Conservation (phyloP, 495 filamentous ascomycete species). For the Penicillium pulvis region DNA sequence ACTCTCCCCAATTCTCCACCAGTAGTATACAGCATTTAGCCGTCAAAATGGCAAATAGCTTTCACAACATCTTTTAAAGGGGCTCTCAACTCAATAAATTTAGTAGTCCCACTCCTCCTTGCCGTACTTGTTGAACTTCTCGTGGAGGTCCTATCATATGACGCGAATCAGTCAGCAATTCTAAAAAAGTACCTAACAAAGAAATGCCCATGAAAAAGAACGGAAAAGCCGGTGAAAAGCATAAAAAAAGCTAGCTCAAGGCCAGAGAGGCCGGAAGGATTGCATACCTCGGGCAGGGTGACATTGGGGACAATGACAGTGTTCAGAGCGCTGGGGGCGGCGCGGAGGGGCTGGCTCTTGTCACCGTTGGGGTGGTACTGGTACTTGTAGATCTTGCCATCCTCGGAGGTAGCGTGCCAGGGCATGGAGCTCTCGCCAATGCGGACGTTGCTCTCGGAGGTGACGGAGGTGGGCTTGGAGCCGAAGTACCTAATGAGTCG, state of each 20-base stretch:
- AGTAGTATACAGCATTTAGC: slow-evolving; percentile 70
- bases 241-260: not conserved
- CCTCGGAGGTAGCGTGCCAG: slow-evolving; percentile 70
- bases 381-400: slow-evolving; percentile 71
- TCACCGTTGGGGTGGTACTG: slow-evolving; percentile 92
- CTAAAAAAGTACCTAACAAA: not conserved
- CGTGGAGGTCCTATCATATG: slow-evolving; percentile 72
- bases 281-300: slow-evolving; percentile 81
- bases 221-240: not conserved
- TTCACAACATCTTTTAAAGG: slow-evolving; percentile 19
- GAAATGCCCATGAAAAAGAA: not conserved
- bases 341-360: slow-evolving; percentile 69
- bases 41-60: slow-evolving; percentile 47
- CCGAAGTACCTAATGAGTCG: slow-evolving; percentile 55
- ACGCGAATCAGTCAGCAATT: slow-evolving; percentile 11
- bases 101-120: slow-evolving; percentile 72
- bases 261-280: not conserved
- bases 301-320: slow-evolving; percentile 91
- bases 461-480: slow-evolving; percentile 80
- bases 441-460: slow-evolving; percentile 76
- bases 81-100: slow-evolving; percentile 19
- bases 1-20: slow-evolving; percentile 23
- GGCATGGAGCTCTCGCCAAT: slow-evolving; percentile 79
- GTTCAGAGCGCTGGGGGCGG: slow-evolving; percentile 93
- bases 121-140: slow-evolving; percentile 97